Evolutionary conservation across 2,329 filamentous ascomycete species (phyloP).

Genomic region (Fusarium chlamydosporum): DNA sequence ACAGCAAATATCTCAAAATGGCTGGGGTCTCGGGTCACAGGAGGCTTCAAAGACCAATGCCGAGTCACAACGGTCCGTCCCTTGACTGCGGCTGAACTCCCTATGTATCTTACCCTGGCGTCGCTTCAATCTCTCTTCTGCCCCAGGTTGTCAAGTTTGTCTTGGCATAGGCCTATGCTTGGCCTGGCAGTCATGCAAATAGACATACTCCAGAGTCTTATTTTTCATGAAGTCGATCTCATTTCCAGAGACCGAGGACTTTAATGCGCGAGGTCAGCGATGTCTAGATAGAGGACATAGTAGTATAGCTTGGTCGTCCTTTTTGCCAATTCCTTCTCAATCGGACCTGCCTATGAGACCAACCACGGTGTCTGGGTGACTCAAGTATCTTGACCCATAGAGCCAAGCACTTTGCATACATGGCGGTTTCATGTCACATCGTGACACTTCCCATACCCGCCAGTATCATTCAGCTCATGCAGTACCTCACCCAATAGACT

Average conservation of each 20-base stretch:
- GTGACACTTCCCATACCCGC: conserved; percentile 32
- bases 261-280: not conserved
- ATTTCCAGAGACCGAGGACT: not conserved
- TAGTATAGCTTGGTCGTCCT: not conserved
- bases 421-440: conserved; percentile 38
- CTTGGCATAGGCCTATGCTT: not conserved
- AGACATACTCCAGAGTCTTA: not conserved
- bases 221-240: not conserved
- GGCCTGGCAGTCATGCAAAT: not conserved
- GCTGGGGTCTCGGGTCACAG: conserved; percentile 14
- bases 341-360: accelerated
- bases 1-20: not conserved
- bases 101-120: conserved; percentile 10
- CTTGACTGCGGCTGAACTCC: conserved; percentile 37
- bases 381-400: not conserved
- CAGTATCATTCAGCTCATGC: conserved; percentile 44
- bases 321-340: accelerated
- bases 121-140: conserved; percentile 3
- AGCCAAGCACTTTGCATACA: conserved; percentile 10
- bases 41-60: conserved; percentile 19
- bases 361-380: not conserved
- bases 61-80: conserved; percentile 38
- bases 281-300: too few species aligned
- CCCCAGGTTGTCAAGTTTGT: not conserved
- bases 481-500: conserved; percentile 12